Base-by-base conservation (phyloP, 305 asterid genomes). In the Fraxinus ornus region DNA sequence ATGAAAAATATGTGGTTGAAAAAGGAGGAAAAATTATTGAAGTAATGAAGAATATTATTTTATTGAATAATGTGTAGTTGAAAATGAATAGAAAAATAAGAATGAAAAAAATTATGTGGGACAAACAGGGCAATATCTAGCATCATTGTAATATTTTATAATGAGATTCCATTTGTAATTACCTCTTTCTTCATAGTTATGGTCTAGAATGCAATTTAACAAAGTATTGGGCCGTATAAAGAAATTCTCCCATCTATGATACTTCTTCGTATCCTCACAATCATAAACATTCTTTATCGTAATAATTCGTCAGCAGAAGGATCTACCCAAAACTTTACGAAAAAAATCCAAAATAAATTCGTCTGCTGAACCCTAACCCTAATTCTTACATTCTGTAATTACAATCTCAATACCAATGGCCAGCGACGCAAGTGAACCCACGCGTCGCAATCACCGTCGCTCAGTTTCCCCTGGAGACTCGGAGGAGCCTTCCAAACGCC, bases 401-500 rank as follows among this genome's bases (percentile, higher is more conserved):
- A 35, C 75, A 80, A 44, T 84, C 35, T 22, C 60, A 32, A 9
- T 68, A 37, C 62, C 76, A 81, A 95, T 95, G 99, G 90, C 91
- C 1, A 93, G 89, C 84, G 97, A 91, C 77, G 89, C 97, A 57
- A 80, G 71, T 21, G 97, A 91, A 17, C 90, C 84, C 10, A 80
- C 91, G 62, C 91, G 88, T 79, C 91, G 92, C 70, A 92, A 91
- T 90, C 98, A 94, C 86, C 89, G 80, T 57, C 95, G 94, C 13
- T 90, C 99, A 9, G 85, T 94, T 79, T 89, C 97, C 19, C 86
- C 87, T 26, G 97, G 88, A 26, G 93, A 80, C 1, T 82, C 86
- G 60, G 95, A 90, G 78, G 97, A 91, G 87, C 91, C 90, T 3
- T 86, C 94, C 17, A 96, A 92, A 75, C 98, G 99, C 84, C 98